These are phyloP conservation scores for Xylaria sp. DNA, from an alignment of 495 filamentous ascomycete species.

Conservation along the genomic window DNA sequence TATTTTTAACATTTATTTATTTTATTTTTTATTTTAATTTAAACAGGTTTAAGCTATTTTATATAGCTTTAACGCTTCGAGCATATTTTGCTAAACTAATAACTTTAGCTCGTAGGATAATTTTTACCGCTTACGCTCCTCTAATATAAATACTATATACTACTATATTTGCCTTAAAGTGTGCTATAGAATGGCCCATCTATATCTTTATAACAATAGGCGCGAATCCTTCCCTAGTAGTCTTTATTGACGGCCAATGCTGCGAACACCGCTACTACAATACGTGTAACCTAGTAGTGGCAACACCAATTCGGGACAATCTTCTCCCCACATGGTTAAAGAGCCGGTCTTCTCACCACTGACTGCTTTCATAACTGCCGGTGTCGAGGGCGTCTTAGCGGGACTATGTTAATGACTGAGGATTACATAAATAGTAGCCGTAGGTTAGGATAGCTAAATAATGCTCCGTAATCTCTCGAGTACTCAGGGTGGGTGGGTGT, in stretches of 20 bases:
- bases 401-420: constrained; percentile 13
- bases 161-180: no score
- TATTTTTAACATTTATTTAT: no score
- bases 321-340: not conserved
- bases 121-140: no score
- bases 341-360: not conserved
- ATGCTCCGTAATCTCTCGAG: not conserved
- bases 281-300: not conserved
- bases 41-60: no score
- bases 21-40: no score
- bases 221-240: not conserved
- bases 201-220: not conserved
- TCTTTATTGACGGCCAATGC: not conserved
- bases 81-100: no score
- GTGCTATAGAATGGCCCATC: no score
- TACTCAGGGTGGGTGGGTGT: not conserved
- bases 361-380: constrained; percentile 18
- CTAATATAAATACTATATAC: no score
- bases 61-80: no score
- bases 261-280: not conserved
- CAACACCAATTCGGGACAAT: constrained; percentile 9
- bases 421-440: constrained; percentile 16
- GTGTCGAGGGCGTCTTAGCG: not conserved
- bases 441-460: not conserved
- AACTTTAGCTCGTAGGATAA: no score